These are phyloP conservation scores for Priceomyces medius DNA, from an alignment of 805 yeast genomes.

Conservation along the genomic window DNA sequence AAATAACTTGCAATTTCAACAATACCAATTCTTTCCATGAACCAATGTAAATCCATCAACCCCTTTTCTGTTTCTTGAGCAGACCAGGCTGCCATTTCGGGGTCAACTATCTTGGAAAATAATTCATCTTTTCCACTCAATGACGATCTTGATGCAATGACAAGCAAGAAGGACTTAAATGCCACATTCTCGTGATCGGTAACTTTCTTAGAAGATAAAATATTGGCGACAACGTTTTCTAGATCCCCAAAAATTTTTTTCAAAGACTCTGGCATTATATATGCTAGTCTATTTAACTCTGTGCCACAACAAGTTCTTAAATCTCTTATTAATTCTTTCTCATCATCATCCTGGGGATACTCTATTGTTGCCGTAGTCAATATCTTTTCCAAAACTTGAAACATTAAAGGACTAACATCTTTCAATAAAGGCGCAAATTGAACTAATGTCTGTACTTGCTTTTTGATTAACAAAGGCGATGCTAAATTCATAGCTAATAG, in stretches of 20 bases:
- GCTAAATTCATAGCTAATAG: slow-evolving; percentile 71
- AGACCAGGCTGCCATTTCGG: slow-evolving; percentile 90
- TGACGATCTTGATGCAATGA: slow-evolving; percentile 85
- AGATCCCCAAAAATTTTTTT: slow-evolving; percentile 77
- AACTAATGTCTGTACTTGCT: slow-evolving; percentile 87
- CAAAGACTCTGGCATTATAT: slow-evolving; percentile 89
- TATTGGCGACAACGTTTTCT: slow-evolving; percentile 73
- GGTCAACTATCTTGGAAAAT: slow-evolving; percentile 87
- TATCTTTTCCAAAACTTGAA: slow-evolving; percentile 80
- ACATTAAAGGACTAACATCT: slow-evolving; percentile 71
- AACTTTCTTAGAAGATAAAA: slow-evolving; percentile 66
- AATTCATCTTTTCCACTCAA: slow-evolving; percentile 70
- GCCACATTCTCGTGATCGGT: slow-evolving; percentile 92
- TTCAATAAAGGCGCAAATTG: slow-evolving; percentile 90
- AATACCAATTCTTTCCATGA: slow-evolving; percentile 95
- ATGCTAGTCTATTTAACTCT: slow-evolving; percentile 89
- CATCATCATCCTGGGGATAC: slow-evolving; percentile 66
- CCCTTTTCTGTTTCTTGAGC: slow-evolving; percentile 90
- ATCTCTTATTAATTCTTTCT: slow-evolving; percentile 78
- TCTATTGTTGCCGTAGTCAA: slow-evolving; percentile 82
- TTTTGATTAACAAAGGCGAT: slow-evolving; percentile 79
- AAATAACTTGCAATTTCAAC: slow-evolving; percentile 92
- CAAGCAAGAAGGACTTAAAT: slow-evolving; percentile 85
- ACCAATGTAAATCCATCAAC: slow-evolving; percentile 88
- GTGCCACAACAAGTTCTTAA: slow-evolving; percentile 91